Base-by-base conservation (phyloP, 352 stramenopile genomes). In the Pythium folliculosum region DNA sequence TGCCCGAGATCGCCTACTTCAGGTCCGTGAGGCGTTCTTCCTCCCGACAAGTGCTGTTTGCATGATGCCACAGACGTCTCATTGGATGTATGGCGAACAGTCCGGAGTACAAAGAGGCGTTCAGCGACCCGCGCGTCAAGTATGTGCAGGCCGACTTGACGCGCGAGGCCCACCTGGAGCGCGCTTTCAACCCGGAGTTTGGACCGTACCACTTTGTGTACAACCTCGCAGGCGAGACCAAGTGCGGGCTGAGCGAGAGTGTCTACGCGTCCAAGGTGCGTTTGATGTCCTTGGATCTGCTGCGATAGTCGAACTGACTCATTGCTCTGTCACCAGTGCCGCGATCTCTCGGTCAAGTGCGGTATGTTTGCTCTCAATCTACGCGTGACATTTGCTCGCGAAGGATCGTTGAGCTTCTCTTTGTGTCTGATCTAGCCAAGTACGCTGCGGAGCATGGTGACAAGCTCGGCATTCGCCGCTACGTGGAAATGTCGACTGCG, bases 1-100 rank as follows among this genome's bases (percentile, higher is more conserved):
- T 94, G 81, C 83, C 85, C 45, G 86, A 91, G 72, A 96, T 94
- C 71, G 89, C 88, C 37, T 96, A 96, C 77, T 94, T 95, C 59
- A 89, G 80, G 83, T 86, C 10, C 17, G 58, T 51, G 35, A 1
- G 35, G 1, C 12, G 8, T 40, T 40, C 8, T 40, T 32, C 27
- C 27, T 32, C 27, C n/a, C 27, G 27, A 5, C 27, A 32, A 32
- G 27, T 2, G 5, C 3, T 32, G 27, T 2, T 32, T 32, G 5
- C 27, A 32, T 32, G 27, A 5, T 32, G 27, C 27, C 27, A 32
- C 2, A 32, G 27, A 32, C 27, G 27, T 32, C 27, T 32, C 27
- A 32, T 32, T 32, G 27, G 27, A 32, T 32, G 27, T 32, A 32
- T 32, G 27, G 27, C 27, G 27, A 5, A 32, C 27, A 73, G 67